Evolutionary conservation across 2,329 filamentous ascomycete species (phyloP).

Genomic region (Talaromyces atroroseus): DNA sequence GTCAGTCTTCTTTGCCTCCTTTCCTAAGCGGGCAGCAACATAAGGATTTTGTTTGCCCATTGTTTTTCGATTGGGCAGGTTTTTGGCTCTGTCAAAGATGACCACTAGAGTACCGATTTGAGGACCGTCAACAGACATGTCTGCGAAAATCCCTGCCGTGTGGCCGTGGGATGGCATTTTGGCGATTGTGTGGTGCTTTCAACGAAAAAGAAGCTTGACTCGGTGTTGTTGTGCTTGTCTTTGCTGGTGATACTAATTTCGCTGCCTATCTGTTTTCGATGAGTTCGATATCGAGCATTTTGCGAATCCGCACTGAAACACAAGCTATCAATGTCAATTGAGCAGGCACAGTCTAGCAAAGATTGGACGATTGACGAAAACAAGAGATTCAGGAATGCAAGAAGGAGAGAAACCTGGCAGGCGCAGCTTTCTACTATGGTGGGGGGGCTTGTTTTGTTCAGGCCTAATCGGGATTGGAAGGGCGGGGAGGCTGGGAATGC

Average conservation of each 20-base stretch:
- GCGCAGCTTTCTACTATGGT: background rate
- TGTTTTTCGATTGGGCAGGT: conserved; percentile 90
- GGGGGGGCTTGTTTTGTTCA: conserved; percentile 15
- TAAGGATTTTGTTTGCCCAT: conserved; percentile 99
- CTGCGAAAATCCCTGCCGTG: conserved; percentile 87
- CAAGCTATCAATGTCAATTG: background rate
- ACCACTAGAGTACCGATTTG: conserved; percentile 88
- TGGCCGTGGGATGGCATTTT: conserved; percentile 60
- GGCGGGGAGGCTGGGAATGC: conserved; percentile 15
- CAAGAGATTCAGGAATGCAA: conserved; percentile 1
- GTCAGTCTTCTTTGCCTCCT: conserved; percentile 94
- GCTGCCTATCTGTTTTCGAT: background rate
- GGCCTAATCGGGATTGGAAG: conserved; percentile 14
- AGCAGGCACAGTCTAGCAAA: background rate
- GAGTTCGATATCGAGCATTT: conserved; percentile 2
- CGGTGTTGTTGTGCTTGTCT: background rate
- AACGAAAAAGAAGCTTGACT: background rate
- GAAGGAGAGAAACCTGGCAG: conserved; percentile 4
- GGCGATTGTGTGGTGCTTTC: conserved; percentile 32
- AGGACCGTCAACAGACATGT: conserved; percentile 89
- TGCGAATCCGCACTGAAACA: background rate
- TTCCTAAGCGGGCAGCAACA: conserved; percentile 86
- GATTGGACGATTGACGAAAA: conserved; percentile 4
- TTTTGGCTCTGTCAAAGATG: conserved; percentile 92
- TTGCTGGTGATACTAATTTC: background rate